A percentile compares a stretch with the other conserved stretches of the same genome.
Conservation (phyloP, 768 basidiomycete species). For the Lyophyllum atratum region DNA sequence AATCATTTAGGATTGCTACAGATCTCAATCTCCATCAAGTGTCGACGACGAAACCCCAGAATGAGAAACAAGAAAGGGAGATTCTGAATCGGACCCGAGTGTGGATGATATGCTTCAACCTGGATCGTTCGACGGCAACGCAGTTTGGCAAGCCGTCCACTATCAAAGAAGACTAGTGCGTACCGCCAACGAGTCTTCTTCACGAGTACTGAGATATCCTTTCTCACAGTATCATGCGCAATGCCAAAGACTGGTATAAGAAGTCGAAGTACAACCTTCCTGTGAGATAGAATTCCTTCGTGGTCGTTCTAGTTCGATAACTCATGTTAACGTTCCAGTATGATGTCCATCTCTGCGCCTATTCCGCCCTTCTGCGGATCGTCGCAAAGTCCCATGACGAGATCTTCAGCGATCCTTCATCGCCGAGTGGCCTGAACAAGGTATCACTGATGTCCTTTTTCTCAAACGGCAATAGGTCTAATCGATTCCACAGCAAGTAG, state of each 20-base stretch:
- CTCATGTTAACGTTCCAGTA: constrained; percentile 41
- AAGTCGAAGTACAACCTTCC: constrained; percentile 61
- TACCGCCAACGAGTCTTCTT: constrained; percentile 6
- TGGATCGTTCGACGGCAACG: constrained; percentile 85
- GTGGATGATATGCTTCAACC: constrained; percentile 90
- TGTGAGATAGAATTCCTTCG: constrained; percentile 33
- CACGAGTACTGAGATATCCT: background rate
- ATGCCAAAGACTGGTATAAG: constrained; percentile 76
- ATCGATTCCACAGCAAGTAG: constrained; percentile 48
- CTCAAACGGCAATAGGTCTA: constrained; percentile 3
- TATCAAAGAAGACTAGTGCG: constrained; percentile 81
- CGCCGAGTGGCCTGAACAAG: constrained; percentile 72
- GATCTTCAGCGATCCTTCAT: constrained; percentile 69
- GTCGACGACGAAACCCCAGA: constrained; percentile 58
- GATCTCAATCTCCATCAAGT: constrained; percentile 85
- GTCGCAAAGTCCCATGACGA: constrained; percentile 76
- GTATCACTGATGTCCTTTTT: constrained; percentile 31
- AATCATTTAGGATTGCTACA: constrained; percentile 69
- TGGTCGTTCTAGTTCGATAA: constrained; percentile 3
- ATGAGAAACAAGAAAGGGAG: constrained; percentile 79
- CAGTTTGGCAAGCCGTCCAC: constrained; percentile 91
- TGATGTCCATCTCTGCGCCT: constrained; percentile 75
- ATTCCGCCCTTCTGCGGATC: constrained; percentile 68
- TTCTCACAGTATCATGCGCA: constrained; percentile 58
- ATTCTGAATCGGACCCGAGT: constrained; percentile 82